Base-by-base conservation (phyloP, 1,284 basidiomycete species). In the Pterula multifida region DNA sequence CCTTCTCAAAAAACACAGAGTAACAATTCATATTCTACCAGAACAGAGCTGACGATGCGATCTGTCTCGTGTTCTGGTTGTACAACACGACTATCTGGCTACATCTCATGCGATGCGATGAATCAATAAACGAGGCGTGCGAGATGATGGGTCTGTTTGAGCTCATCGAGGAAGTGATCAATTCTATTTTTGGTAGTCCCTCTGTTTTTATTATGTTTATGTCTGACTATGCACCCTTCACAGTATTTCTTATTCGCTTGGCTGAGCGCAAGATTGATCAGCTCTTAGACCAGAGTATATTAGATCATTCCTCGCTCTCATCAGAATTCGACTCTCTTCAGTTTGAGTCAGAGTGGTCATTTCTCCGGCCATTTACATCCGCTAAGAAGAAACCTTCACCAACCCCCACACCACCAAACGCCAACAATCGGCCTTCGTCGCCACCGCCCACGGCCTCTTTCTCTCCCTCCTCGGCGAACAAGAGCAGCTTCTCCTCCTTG, bases 291-390 rank as follows among this genome's bases (percentile, higher is more conserved):
- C 65, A 76, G 0, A 79, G 90, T 0, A 69, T 98, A 50, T 73
- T 98, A 52, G 93, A 98, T 52, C 85, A 89, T 60, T 79, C 87
- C 25, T 76, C 91, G 0, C 70, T 86, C 13, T 80, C 87, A 1
- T 83, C 81, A 6, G 83, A 86, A 51, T 83, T 91, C 54, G 85
- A 89, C 46, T 77, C 81, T 35, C 73, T 98, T 21, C 85, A 92
- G 52, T 98, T 97, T 60, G 92, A 97, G 65, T 92, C 90, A 6
- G 95, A 98, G 56, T 98, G 95, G 93, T 85, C 86, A 0, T 85
- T 96, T 57, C 75, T 96, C 48, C 79, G 89, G 28, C 79, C 83
- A 3, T 85, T 95, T 55, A 77, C 76, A 4, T 68, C 73, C 32
- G 76, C 75, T 54, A 91, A 85, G 70, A 86, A 81, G 63, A 67